Evolutionary conservation across 2,329 filamentous ascomycete species (phyloP), one percentile per base, ranked within the genome.

Genomic region (Sclerotinia nivalis): DNA sequence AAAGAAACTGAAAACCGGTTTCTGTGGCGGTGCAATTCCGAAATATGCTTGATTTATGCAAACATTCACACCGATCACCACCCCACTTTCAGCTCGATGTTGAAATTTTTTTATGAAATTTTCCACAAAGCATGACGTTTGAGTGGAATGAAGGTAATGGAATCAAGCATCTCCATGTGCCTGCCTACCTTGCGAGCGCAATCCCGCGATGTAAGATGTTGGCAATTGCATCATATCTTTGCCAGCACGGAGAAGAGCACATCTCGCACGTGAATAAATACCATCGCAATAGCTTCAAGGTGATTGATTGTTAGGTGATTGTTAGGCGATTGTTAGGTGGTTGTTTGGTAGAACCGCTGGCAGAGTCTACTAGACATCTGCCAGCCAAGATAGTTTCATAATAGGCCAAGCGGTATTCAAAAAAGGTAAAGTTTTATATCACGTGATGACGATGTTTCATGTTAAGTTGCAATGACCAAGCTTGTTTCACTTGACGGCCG

Each of bases 21-120:
- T 58, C 9, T 52, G 61, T 65, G 61, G 61, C 61, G 22, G 61
- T 65, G 61, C 37, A 34, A 31, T 67, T 43, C 25, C 40, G 6
- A 25, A 55, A 31, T 13, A 55, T 56, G 60, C 31, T 18, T 5
- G 20, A 20, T 31, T 50, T 62, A 55, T 55, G 25, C 25, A 55
- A 55, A 18, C 52, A 3, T 20, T 18, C 25, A 47, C 25, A 47
- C 10, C 15, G 52, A 49, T 49, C 43, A 49, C 28, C 43, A 49
- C 28, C 28, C 28, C 43, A 50, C 37, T 40, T 1, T 10, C 10
- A 40, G 37, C 37, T 37, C 9, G 37, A 37, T 4, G 2, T 40
- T 40, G 10, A 40, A 40, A 13, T 12, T 40, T 40, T 31, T 40
- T 10, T 40, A 12, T 2, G 37, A 40, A 40, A 13, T 43, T 43